Percentiles rank a stretch among this genome's conserved stretches.
Conservation (phyloP, 225 moss, liverwort and hornwort species). For the Polytrichum commune region DNA sequence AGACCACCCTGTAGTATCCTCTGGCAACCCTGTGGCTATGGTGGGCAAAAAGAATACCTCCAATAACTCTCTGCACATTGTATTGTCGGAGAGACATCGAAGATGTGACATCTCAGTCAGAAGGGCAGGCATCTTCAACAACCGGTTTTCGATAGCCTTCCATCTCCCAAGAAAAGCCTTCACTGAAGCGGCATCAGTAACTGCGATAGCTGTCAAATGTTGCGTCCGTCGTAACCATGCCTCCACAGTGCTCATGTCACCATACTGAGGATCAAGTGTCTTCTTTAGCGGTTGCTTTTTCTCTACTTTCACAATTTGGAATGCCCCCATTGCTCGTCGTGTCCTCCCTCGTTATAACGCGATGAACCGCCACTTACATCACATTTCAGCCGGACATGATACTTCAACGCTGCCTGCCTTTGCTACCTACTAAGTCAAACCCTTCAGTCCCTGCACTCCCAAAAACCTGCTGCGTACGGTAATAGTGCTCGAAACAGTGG, state of each 20-base stretch:
- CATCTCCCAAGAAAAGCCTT: slow-evolving; percentile 93
- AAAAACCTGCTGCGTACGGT: no score
- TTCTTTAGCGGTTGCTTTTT: slow-evolving; percentile 9
- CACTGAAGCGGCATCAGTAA: slow-evolving; percentile 56
- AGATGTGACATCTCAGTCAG: slow-evolving; percentile 77
- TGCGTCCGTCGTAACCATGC: slow-evolving; percentile 75
- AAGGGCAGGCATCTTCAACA: slow-evolving; percentile 68
- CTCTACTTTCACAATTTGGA: slow-evolving; percentile 8
- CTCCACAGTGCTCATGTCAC: slow-evolving; percentile 43
- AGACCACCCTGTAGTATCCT: background rate
- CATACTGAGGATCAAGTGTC: slow-evolving; percentile 27
- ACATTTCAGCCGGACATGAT: no score
- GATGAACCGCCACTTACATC: no score
- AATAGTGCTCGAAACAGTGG: no score
- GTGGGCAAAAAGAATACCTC: slow-evolving; percentile 21
- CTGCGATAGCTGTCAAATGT: slow-evolving; percentile 61
- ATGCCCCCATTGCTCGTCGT: slow-evolving; percentile 41
- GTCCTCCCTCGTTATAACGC: background rate
- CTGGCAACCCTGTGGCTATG: background rate
- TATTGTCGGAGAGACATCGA: slow-evolving; percentile 68
- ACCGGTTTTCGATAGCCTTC: slow-evolving; percentile 81
- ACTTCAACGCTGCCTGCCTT: no score
- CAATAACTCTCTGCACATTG: slow-evolving; percentile 65
- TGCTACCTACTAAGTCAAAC: no score
- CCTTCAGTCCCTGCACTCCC: no score